Base-by-base conservation (phyloP, 2,329 filamentous ascomycete genomes). In the Paecilomyces sp. region DNA sequence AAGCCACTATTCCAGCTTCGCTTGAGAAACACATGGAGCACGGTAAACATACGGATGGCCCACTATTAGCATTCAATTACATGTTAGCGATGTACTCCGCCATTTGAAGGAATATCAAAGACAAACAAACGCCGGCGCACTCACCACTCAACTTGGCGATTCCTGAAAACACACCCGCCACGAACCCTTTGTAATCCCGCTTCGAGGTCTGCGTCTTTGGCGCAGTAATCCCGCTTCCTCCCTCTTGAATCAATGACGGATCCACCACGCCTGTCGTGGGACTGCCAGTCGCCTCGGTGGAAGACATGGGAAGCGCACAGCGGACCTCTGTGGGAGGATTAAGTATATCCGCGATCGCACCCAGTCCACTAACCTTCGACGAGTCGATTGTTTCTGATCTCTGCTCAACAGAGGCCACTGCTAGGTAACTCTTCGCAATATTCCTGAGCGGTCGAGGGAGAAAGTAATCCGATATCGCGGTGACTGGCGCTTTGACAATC, bases 151-250 rank as follows among this genome's bases (percentile, higher is more conserved):
- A 79, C 78, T 97, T 97, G 60, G 92, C 88, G 69, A 97, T 88
- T 25, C 94, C 94, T 41, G 91, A 96, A 72, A 97, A 97, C 6
- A 97, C 86, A n/a, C 94, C 94, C 0, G 91, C 94, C 30, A 97
- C 91, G 72, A 97, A 99, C n/a, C 93, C 94, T 70, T 91, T 92
- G 80, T 97, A 97, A 72, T 90, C 88, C 66, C 70, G 73, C 61
- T 70, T 74, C 3, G 64, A 8, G 15, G 22, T 22, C 51, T 30
- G 22, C 24, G 24, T 30, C 11, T 25, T 13, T 22, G 51, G 22
- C 51, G 54, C 54, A 55, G 31, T 8, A 33, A 12, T 33, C 12
- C 52, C 52, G 25, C 8, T 30, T 5, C 54, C 31, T 8, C 54
- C 22, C 24, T 53, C 51, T 8, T 53, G 51, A 13, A 53, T 53